phyloP scores from a whole-genome alignment of 768 basidiomycete species.

The Amyloporia xantha region DNA sequence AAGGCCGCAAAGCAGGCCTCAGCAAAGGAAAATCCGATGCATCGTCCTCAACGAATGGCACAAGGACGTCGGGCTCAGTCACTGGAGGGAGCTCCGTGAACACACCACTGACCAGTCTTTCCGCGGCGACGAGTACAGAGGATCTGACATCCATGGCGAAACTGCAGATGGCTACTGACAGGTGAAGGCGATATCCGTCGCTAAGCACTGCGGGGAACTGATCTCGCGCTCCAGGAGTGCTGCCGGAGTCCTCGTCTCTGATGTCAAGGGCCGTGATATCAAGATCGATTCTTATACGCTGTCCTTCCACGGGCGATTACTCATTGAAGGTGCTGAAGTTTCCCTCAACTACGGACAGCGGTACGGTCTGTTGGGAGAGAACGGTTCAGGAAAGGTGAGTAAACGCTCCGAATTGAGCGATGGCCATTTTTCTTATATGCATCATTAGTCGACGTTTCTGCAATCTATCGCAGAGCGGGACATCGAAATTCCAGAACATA shows the following conservation, averaged over 20 bases:
- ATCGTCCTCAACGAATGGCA: conserved; percentile 49
- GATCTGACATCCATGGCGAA: conserved; percentile 85
- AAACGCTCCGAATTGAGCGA: not conserved
- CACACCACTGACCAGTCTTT: conserved; percentile 80
- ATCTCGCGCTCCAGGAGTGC: conserved; percentile 57
- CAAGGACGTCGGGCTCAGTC: conserved; percentile 59
- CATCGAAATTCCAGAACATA: conserved; percentile 88
- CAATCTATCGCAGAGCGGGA: conserved; percentile 95
- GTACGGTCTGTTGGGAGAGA: conserved; percentile 94
- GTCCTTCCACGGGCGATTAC: conserved; percentile 92
- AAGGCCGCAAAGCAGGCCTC: conserved; percentile 82
- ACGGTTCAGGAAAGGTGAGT: conserved; percentile 95
- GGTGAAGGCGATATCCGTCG: conserved; percentile 42
- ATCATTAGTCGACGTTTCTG: conserved; percentile 81
- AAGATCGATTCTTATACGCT: conserved; percentile 95
- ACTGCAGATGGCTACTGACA: conserved; percentile 82
- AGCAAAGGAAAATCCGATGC: conserved; percentile 36
- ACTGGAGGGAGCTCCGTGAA: conserved; percentile 54
- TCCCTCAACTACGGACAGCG: conserved; percentile 85
- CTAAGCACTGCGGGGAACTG: not conserved
- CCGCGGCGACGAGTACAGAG: conserved; percentile 74
- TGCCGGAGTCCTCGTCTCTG: conserved; percentile 88
- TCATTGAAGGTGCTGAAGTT: conserved; percentile 65
- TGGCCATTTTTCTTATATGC: conserved; percentile 2
- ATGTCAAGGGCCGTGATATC: conserved; percentile 90